Evolutionary conservation across 805 yeast genomes (phyloP), one percentile per base, ranked within the genome.

Genomic region (Wickerhamiella kurtzmanii): DNA sequence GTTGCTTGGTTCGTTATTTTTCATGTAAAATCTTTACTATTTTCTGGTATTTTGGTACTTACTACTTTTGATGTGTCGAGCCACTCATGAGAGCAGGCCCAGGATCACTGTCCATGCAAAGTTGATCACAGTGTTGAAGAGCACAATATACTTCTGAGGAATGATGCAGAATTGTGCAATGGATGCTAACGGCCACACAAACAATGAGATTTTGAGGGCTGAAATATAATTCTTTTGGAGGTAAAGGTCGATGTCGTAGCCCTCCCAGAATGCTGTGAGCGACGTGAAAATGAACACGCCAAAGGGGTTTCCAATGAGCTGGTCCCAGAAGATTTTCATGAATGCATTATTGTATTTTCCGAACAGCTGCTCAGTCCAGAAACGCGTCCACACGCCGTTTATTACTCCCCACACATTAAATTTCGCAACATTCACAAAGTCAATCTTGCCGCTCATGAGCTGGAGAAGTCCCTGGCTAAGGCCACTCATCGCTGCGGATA

Each of bases 321-420:
- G 68, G 50, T 64, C 68, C 35, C 57, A 51, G 9, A 61, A 22
- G 3, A 63, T 54, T 35, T 60, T 52, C 13, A 54, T 48, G 2
- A 52, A 46, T 25, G 57, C 52, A 19, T 44, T 20, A 2, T 46
- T 48, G 45, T 60, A 53, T 41, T 50, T 50, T n/a, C 36, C 36
- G 18, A 56, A 54, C 25, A 64, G 55, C 45, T 54, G 55, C 47
- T 60, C 65, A 2, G 66, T 63, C 68, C 68, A 64, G 51, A 60
- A 57, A 37, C 63, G 60, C 35, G 64, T 59, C 65, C 65, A 63
- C 8, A 61, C 37, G 4, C 68, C 68, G 22, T 59, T 58, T 38
- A 59, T 46, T 11, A 56, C 59, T 2, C 68, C 68, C 68, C 68
- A 64, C 2, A 61, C 62, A 42, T 63, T 62, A 49, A 63, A 64